phyloP scores from a whole-genome alignment of 805 yeast genomes.

The Jamesozyma rosinii region DNA sequence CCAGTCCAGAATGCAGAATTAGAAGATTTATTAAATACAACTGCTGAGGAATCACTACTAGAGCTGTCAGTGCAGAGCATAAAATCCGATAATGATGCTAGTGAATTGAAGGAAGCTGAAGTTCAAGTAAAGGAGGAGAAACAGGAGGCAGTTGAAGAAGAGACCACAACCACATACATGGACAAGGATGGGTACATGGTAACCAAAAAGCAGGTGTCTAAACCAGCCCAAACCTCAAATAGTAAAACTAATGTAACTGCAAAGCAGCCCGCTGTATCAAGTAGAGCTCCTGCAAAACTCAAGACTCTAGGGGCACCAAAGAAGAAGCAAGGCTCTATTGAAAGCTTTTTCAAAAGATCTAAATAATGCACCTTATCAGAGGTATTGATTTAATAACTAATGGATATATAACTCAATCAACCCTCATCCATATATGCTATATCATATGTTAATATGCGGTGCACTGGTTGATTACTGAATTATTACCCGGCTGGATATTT shows the following conservation, averaged over 20 bases:
- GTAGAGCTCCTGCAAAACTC: conserved; percentile 8
- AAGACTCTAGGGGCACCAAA: conserved; percentile 4
- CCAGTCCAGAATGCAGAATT: conserved; percentile 11
- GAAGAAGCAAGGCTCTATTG: conserved; percentile 27
- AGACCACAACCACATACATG: conserved; percentile 11
- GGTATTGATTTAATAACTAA: neutral
- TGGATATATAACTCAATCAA: no score
- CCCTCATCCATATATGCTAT: no score
- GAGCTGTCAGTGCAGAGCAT: conserved; percentile 8
- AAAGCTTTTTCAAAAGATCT: conserved; percentile 25
- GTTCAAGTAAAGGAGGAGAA: conserved; percentile 1
- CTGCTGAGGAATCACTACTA: conserved; percentile 27
- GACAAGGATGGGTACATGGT: conserved; percentile 31
- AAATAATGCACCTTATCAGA: neutral
- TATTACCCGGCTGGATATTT: neutral
- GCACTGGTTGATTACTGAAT: neutral
- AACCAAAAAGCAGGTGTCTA: conserved; percentile 12
- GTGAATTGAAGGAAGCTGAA: neutral
- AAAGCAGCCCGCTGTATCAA: neutral
- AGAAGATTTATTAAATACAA: conserved; percentile 26
- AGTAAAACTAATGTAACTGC: neutral
- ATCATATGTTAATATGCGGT: neutral
- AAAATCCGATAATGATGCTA: neutral
- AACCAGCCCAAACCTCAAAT: neutral
- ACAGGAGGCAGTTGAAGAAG: conserved; percentile 3